Evolutionary conservation across 805 yeast species (phyloP), one percentile per base, ranked within the genome.

Genomic region (Saccharomyces eubayanus): DNA sequence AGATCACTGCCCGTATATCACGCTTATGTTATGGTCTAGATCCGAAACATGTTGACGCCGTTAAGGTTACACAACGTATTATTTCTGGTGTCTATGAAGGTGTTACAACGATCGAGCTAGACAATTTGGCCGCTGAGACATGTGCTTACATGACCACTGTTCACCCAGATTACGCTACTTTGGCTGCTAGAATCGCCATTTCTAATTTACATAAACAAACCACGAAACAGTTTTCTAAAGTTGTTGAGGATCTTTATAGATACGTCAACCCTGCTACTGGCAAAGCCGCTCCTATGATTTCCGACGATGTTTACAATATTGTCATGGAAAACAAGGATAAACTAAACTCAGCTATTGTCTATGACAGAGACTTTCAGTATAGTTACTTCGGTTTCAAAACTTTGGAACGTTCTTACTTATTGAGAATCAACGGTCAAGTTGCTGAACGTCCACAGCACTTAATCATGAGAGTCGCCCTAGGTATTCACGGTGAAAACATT

Each of bases 111-210:
- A 78, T 82, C 54, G 96, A 90, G 70, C 74, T 85, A 53, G 87
- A 82, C 59, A 80, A 82, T 62, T 73, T 84, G 48, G 89, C 97
- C 46, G 97, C 97, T 46, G 98, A 92, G 73, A 89, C 96, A 31
- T 92, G 96, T 51, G 97, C 97, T 46, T 86, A 85, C 63, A 86
- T 92, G 96, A 89, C 97, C 54, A 91, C 97, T 14, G 81, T 87
- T 57, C 98, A 92, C 71, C 97, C 97, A n/a, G 97, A 92, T 73
- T 91, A 92, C 64, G 96, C 97, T 31, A 82, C 83, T 46, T 78
- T 90, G 62, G 97, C 97, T 52, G 97, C 97, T 27, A 83, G 98
- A 72, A 83, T 92, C 55, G 97, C 97, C 28, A 84, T 92, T 48
- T 85, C 96, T 47, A 88, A 89, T 70, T 77, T 92, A 66, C 97